phyloP scores from a whole-genome alignment of 2,329 filamentous ascomycete genomes.

The Achaetomium macrosporum region DNA sequence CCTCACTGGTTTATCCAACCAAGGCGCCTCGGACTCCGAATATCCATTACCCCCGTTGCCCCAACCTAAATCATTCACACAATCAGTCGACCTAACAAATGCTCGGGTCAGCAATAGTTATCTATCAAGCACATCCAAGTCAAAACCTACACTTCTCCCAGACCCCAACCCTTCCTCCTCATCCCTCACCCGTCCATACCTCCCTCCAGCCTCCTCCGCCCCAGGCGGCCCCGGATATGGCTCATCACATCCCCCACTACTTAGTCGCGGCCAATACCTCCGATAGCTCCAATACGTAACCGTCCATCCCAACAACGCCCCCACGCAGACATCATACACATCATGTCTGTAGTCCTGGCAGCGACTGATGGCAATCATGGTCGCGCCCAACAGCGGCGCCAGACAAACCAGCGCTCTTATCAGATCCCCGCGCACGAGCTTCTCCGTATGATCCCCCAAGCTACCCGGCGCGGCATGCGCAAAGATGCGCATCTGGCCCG shows the following conservation, averaged over 20 bases:
- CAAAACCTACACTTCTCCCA: slow-evolving; percentile 34
- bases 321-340: slow-evolving; percentile 61
- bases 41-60: no score
- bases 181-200: slow-evolving; percentile 44
- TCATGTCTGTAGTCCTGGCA: slow-evolving; percentile 68
- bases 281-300: slow-evolving; percentile 62
- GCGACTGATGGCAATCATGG: slow-evolving; percentile 62
- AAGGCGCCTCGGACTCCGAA: no score
- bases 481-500: slow-evolving; percentile 59
- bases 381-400: slow-evolving; percentile 54
- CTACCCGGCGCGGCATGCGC: slow-evolving; percentile 30
- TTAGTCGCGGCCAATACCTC: slow-evolving; percentile 55
- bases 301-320: slow-evolving; percentile 53
- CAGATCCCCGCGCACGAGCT: slow-evolving; percentile 41
- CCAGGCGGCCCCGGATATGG: slow-evolving; percentile 45
- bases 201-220: slow-evolving; percentile 16
- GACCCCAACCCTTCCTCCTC: slow-evolving; percentile 43
- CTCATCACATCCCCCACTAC: slow-evolving; percentile 48
- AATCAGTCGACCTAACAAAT: no score
- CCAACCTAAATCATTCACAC: not conserved
- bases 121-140: slow-evolving; percentile 20
- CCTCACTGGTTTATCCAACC: no score
- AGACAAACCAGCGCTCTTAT: slow-evolving; percentile 53
- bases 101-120: slow-evolving; percentile 19
- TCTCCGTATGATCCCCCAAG: slow-evolving; percentile 23